Conservation (phyloP, 202 grass and related monocot species). For the Zoysia matrella region DNA sequence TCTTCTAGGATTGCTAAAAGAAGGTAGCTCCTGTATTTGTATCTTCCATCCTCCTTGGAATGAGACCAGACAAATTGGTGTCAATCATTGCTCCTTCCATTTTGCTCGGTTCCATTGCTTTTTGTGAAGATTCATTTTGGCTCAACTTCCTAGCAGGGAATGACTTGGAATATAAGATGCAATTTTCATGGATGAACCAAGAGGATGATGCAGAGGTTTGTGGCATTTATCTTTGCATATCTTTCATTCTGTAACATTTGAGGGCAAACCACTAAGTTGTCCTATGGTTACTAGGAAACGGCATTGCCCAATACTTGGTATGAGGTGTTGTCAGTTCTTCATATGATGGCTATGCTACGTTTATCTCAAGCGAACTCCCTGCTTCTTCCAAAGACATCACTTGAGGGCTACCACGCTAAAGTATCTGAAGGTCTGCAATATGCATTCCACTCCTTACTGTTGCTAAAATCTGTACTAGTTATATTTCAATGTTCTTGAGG, state of each 20-base stretch:
- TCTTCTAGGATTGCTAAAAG: slow-evolving; percentile 59
- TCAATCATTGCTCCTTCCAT: background rate
- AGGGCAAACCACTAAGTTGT: slow-evolving; percentile 6
- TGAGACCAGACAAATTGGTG: background rate
- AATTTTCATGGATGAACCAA: slow-evolving; percentile 70
- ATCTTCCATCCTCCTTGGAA: slow-evolving; percentile 2
- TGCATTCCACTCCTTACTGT: slow-evolving; percentile 11
- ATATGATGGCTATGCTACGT: slow-evolving; percentile 69
- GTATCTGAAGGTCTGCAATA: slow-evolving; percentile 67
- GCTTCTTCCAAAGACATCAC: slow-evolving; percentile 69
- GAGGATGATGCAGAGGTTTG: slow-evolving; percentile 73
- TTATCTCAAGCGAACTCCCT: slow-evolving; percentile 64
- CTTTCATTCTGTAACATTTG: background rate
- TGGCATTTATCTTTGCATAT: background rate
- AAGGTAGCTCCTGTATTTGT: slow-evolving; percentile 44
- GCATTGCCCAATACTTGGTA: slow-evolving; percentile 67
- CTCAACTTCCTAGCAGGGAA: slow-evolving; percentile 42
- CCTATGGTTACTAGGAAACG: slow-evolving; percentile 47
- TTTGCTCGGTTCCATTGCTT: background rate
- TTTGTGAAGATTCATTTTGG: background rate
- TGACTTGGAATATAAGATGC: slow-evolving; percentile 50
- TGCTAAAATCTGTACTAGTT: background rate
- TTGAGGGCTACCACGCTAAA: slow-evolving; percentile 55
- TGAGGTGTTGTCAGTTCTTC: slow-evolving; percentile 67
- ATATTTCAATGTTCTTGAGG: slow-evolving; percentile 13